phyloP scores from a whole-genome alignment of 345 rosid species.

The Citrus cavaleriei region DNA sequence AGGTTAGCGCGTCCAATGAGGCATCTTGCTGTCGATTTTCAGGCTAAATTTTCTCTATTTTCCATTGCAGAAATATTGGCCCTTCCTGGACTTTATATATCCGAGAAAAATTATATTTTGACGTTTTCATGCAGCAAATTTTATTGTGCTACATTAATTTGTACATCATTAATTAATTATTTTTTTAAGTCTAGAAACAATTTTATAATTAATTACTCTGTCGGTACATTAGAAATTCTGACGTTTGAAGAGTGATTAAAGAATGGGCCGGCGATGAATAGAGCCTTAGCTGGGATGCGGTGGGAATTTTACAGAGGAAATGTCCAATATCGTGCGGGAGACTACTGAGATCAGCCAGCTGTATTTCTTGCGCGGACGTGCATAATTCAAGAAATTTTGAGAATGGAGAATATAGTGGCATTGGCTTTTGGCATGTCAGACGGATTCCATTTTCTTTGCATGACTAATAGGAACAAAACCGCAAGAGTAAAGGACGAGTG shows the following conservation, averaged over 20 bases:
- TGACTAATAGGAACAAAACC: neutral
- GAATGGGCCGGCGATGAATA: neutral
- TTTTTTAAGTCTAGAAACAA: neutral
- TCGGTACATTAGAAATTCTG: neutral
- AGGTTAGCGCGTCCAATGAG: neutral
- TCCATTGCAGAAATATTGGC: neutral
- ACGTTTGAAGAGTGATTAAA: neutral
- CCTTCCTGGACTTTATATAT: neutral
- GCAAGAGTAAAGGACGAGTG: too few relatives aligned
- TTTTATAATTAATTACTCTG: too few relatives aligned
- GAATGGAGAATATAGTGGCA: neutral
- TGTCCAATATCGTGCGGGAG: constrained; percentile 12
- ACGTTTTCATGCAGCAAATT: neutral
- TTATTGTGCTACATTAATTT: too few relatives aligned
- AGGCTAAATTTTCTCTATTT: neutral
- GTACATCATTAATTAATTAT: too few relatives aligned
- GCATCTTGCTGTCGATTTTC: neutral
- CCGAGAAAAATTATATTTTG: neutral
- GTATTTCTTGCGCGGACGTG: neutral
- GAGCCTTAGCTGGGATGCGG: constrained; percentile 17
- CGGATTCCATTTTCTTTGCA: neutral
- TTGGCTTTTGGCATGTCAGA: neutral
- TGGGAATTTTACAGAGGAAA: neutral
- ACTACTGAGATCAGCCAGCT: neutral
- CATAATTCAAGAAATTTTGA: neutral